Evolutionary conservation across 352 stramenopile genomes (phyloP), one percentile per base, ranked within the genome.

Genomic region (Phytophthora cajani): DNA sequence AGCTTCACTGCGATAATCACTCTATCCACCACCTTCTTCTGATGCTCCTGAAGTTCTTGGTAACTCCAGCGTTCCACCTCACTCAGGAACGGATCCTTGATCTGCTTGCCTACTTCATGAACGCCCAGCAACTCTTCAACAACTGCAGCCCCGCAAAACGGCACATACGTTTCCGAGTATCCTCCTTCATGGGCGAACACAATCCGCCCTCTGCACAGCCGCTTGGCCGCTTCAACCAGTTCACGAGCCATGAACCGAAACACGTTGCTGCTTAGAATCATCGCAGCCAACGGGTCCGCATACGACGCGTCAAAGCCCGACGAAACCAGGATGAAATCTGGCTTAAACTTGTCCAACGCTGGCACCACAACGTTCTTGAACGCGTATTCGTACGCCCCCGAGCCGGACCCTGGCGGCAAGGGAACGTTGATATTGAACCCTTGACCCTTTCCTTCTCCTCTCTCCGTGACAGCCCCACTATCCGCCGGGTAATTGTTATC

Each of bases 131-230:
- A 58, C 23, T 74, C 83, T 62, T 97, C 88, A 21, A 97, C 67
- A 23, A 97, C 88, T 0, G 89, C 87, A 10, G 89, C 79, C 6
- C 91, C 91, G 53, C 92, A 98, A 59, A 97, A 98, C 0, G 91
- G 92, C n/a, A 97, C 92, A 55, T 97, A 97, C 42, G 84, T 88
- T 67, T 97, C 88, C 27, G 83, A 95, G 65, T 97, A 97, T 16
- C 89, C 86, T 21, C 89, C 88, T 79, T 96, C 89, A 36, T 94
- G 88, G 2, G 80, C 77, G 60, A 93, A 93, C 19, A 92, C 88
- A 57, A 93, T 80, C 33, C 79, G 74, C 7, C 87, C 87, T 1
- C 58, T 23, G 44, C 87, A 94, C 19, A 83, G 25, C 19, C 75
- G 30, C 4, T 72, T 69, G 1, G 90, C 87, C 0, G 70, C 65